Percentiles rank a stretch among this genome's conserved stretches.
Conservation (phyloP, 805 yeast genomes). For the Metschnikowia vanudenii region DNA sequence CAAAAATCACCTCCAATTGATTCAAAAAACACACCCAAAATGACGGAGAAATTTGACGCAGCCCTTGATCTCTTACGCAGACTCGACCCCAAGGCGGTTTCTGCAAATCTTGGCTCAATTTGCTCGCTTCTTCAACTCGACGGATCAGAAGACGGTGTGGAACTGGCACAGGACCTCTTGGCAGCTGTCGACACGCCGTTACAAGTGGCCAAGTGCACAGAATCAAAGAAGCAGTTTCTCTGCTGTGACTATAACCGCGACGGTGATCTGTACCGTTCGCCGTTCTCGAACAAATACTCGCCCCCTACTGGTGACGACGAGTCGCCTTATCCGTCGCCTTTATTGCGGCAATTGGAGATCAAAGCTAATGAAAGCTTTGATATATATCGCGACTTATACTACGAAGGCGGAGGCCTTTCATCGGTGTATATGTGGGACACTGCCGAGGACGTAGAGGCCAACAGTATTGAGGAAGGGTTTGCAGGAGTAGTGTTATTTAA, state of each 20-base stretch:
- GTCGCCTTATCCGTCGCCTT: slow-evolving; percentile 64
- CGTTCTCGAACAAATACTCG: slow-evolving; percentile 79
- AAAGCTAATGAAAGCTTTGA: slow-evolving; percentile 89
- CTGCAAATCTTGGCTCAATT: slow-evolving; percentile 42
- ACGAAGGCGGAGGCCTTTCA: slow-evolving; percentile 85
- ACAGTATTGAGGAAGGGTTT: slow-evolving; percentile 51
- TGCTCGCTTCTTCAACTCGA: slow-evolving; percentile 44
- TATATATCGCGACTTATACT: slow-evolving; percentile 87
- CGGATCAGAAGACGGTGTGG: slow-evolving; percentile 32
- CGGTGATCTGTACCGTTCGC: slow-evolving; percentile 88
- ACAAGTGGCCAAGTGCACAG: slow-evolving; percentile 47
- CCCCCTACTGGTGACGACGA: slow-evolving; percentile 48
- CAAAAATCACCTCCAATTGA: background rate
- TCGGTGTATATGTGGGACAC: slow-evolving; percentile 91
- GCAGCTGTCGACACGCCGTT: slow-evolving; percentile 88
- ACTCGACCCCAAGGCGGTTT: slow-evolving; percentile 62
- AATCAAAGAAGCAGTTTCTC: slow-evolving; percentile 64
- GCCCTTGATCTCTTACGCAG: slow-evolving; percentile 77
- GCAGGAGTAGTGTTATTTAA: slow-evolving; percentile 91
- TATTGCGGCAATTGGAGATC: slow-evolving; percentile 70
- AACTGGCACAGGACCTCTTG: slow-evolving; percentile 80
- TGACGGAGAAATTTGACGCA: slow-evolving; percentile 61
- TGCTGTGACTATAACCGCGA: slow-evolving; percentile 95
- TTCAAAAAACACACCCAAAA: background rate
- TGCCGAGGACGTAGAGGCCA: slow-evolving; percentile 51